A percentile compares a stretch with the other conserved stretches of the same genome.
phyloP scores from a whole-genome alignment of 2,329 filamentous ascomycete genomes.

The Cladophialophora yegresii region DNA sequence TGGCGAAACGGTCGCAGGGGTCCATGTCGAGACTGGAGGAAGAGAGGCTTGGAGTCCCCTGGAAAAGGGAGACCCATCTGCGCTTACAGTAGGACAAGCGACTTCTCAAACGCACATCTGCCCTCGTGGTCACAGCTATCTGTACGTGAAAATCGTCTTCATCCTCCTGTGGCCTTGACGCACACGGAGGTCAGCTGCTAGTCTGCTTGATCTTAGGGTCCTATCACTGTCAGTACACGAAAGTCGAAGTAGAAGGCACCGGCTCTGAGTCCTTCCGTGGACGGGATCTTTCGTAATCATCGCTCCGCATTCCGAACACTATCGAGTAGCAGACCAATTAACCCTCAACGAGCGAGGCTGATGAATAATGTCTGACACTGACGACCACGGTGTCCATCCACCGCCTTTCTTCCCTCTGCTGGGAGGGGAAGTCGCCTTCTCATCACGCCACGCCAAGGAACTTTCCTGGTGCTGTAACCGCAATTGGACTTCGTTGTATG shows the following conservation, averaged over 20 bases:
- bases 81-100: not conserved
- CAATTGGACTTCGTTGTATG: not conserved
- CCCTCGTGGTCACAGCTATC: not conserved
- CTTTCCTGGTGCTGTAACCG: not conserved
- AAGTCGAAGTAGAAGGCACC: no score
- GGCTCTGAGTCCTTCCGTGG: not conserved
- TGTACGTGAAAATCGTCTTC: not conserved
- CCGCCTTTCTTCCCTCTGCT: not conserved
- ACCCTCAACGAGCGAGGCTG: constrained; percentile 4
- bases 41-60: not conserved
- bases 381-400: not conserved
- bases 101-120: no score
- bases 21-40: not conserved
- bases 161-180: not conserved
- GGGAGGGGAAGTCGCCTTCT: not conserved
- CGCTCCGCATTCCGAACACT: constrained; percentile 1
- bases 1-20: not conserved
- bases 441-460: constrained; percentile 1
- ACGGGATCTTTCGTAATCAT: constrained; percentile 14
- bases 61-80: not conserved
- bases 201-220: not conserved
- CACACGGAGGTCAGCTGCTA: not conserved
- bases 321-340: not conserved
- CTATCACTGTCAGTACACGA: not conserved
- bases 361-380: constrained; percentile 12